A percentile compares a stretch with the other conserved stretches of the same genome.
phyloP scores from a whole-genome alignment of 2,329 filamentous ascomycete species.

The Talaromyces funiculosus region DNA sequence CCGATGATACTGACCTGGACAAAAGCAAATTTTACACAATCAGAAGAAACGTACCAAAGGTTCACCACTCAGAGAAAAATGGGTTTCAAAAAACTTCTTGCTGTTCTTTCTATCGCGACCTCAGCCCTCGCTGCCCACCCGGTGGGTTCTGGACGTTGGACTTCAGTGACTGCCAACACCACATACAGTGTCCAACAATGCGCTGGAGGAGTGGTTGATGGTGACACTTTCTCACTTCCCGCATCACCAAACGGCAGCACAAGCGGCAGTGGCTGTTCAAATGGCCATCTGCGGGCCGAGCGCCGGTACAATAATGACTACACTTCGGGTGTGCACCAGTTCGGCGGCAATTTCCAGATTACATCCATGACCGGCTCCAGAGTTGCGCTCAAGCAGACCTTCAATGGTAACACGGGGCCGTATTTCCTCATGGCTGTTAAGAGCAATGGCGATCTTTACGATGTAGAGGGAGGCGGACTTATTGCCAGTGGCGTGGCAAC shows the following conservation, averaged over 20 bases:
- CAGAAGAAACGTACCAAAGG: background rate
- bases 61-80: conserved; percentile 1
- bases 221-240: conserved; percentile 5
- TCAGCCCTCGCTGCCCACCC: conserved; percentile 5
- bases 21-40: background rate
- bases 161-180: conserved; percentile 1
- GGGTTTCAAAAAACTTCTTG: conserved; percentile 6
- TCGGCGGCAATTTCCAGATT: conserved; percentile 7
- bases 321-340: conserved; percentile 8
- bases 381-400: conserved; percentile 7
- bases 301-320: conserved; percentile 12
- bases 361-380: conserved; percentile 2
- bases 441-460: conserved; percentile 8
- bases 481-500: conserved; percentile 8
- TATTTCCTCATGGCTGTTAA: conserved; percentile 11
- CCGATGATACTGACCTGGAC: background rate
- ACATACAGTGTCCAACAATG: conserved; percentile 5
- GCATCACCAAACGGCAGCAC: conserved; percentile 9
- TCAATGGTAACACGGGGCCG: conserved; percentile 8
- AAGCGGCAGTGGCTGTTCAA: conserved; percentile 11
- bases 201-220: conserved; percentile 2
- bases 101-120: conserved; percentile 5
- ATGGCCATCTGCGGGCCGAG: conserved; percentile 9
- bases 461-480: conserved; percentile 6
- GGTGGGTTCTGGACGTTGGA: conserved; percentile 8